These are phyloP conservation scores for Aristolochia contorta DNA, from an alignment of 164 flowering plant species.

Conservation along the genomic window DNA sequence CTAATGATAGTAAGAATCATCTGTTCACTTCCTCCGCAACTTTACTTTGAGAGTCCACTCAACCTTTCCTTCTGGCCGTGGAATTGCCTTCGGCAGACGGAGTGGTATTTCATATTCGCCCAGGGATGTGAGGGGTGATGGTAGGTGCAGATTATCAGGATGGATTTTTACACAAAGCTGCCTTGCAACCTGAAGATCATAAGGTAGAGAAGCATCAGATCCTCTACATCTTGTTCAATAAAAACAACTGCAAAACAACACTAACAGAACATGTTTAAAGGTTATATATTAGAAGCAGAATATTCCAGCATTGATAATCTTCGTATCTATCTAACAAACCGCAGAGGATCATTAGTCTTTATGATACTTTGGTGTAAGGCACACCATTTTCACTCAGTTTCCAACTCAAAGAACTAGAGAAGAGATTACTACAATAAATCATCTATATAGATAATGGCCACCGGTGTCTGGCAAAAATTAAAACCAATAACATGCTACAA, in stretches of 20 bases:
- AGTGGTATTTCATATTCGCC: constrained; percentile 83
- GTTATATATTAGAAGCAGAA: not conserved
- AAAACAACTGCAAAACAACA: not conserved
- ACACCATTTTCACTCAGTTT: too few relatives aligned
- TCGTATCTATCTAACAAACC: too few relatives aligned
- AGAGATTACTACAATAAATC: too few relatives aligned
- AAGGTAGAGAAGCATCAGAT: not conserved
- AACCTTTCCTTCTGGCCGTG: constrained; percentile 65
- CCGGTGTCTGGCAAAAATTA: too few relatives aligned
- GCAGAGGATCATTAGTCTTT: too few relatives aligned
- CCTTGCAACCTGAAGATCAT: constrained; percentile 61
- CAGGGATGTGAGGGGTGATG: constrained; percentile 47
- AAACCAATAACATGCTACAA: too few relatives aligned
- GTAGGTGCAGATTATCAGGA: constrained; percentile 68
- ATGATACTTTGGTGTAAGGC: too few relatives aligned
- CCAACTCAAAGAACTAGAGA: too few relatives aligned
- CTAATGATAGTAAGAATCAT: too few relatives aligned
- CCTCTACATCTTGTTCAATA: not conserved
- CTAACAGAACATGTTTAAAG: not conserved
- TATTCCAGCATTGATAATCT: not conserved
- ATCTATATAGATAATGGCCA: too few relatives aligned
- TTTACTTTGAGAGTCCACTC: constrained; percentile 68
- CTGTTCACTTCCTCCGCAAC: constrained; percentile 46
- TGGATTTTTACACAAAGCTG: constrained; percentile 64
- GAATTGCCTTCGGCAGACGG: constrained; percentile 64